phyloP scores from a whole-genome alignment of 139 green algal species.

The Medakamo hakoo region DNA sequence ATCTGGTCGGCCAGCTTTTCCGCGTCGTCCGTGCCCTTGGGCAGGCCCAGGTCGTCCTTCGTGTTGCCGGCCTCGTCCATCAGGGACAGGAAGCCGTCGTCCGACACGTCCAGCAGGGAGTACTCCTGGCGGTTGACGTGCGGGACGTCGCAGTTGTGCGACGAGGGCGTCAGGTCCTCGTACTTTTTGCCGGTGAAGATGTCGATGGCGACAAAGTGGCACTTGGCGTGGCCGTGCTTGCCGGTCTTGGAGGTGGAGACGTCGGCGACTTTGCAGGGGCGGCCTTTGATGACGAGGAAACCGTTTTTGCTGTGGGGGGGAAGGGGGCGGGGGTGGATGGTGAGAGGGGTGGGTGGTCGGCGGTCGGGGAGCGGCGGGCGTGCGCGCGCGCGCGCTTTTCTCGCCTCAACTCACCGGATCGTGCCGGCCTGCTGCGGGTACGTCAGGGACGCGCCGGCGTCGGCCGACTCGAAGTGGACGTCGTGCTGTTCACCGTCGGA shows the following conservation, averaged over 20 bases:
- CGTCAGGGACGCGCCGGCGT: conserved; percentile 42
- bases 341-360: conserved; percentile 25
- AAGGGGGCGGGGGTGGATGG: too few species aligned
- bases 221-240: conserved; percentile 99
- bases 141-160: conserved; percentile 87
- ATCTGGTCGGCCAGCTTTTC: conserved; percentile 74
- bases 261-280: conserved; percentile 95
- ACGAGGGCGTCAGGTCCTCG: conserved; percentile 93
- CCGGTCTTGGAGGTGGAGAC: conserved; percentile 99
- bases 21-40: conserved; percentile 72
- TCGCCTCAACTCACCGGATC: too few species aligned
- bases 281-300: conserved; percentile 88
- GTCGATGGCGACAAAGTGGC: conserved; percentile 88
- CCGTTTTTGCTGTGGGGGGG: conserved; percentile 97
- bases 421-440: conserved; percentile 69
- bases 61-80: conserved; percentile 84
- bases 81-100: conserved; percentile 90
- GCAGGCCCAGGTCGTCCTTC: conserved; percentile 90
- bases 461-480: conserved; percentile 50
- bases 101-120: conserved; percentile 85
- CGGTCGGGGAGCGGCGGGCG: conserved; percentile 1
- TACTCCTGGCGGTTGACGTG: conserved; percentile 85
- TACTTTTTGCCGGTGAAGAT: conserved; percentile 99
- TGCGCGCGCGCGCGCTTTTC: background rate
- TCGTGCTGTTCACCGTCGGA: conserved; percentile 36